Conservation (phyloP, 1,139 yeast species). For the Saccharomycopsis hybrid region DNA sequence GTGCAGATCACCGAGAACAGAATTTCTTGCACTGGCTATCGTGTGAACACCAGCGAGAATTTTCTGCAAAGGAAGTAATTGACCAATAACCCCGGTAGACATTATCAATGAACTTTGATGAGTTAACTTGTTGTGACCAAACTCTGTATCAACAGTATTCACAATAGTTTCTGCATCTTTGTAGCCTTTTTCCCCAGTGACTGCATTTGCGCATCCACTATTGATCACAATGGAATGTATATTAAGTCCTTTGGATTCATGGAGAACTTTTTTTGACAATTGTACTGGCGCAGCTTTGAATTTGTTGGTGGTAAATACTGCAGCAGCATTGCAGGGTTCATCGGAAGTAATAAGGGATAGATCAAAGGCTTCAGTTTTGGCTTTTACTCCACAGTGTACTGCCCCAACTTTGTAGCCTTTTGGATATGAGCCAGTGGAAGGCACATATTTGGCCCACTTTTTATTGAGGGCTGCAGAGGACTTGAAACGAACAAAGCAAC, state of each 20-base stretch:
- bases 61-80: constrained; percentile 70
- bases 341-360: constrained; percentile 68
- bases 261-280: constrained; percentile 59
- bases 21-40: constrained; percentile 38
- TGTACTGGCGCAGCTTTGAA: constrained; percentile 97
- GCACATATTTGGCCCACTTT: constrained; percentile 50
- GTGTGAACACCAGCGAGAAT: constrained; percentile 56
- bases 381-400: constrained; percentile 77
- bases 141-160: constrained; percentile 47
- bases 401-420: constrained; percentile 87
- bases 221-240: constrained; percentile 76
- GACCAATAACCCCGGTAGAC: constrained; percentile 99
- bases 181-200: constrained; percentile 83
- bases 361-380: constrained; percentile 60
- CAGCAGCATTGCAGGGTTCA: constrained; percentile 69
- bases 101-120: constrained; percentile 63
- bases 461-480: constrained; percentile 1
- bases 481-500: constrained; percentile 1
- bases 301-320: constrained; percentile 85
- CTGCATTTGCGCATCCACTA: constrained; percentile 96
- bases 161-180: constrained; percentile 76
- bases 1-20: constrained; percentile 54
- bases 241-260: constrained; percentile 46
- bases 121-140: too few relatives aligned
- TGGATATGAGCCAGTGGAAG: constrained; percentile 75